These are phyloP conservation scores for Tubosaeta sp. DNA, from an alignment of 768 basidiomycete genomes.

Conservation along the genomic window DNA sequence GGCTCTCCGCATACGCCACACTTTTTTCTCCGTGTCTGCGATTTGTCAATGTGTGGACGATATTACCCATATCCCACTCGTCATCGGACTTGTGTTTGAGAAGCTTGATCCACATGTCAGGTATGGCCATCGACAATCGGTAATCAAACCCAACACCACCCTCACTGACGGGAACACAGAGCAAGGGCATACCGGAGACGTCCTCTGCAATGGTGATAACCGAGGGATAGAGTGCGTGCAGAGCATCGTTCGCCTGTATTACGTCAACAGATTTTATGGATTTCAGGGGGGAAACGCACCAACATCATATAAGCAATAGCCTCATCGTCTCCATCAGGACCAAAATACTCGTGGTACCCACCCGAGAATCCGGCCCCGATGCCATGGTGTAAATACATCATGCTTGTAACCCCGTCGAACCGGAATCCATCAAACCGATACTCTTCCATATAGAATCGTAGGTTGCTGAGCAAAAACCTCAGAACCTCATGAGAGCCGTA, in stretches of 20 bases:
- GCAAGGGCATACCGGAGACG: slow-evolving; percentile 97
- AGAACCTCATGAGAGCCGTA: slow-evolving; percentile 93
- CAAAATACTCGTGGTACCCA: slow-evolving; percentile 98
- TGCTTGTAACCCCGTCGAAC: slow-evolving; percentile 98
- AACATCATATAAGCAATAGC: slow-evolving; percentile 97
- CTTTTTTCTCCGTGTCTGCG: slow-evolving; percentile 87
- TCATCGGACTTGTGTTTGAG: slow-evolving; percentile 88
- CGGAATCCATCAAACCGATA: slow-evolving; percentile 97
- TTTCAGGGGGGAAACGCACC: slow-evolving; percentile 44
- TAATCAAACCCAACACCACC: slow-evolving; percentile 99
- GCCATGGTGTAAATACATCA: slow-evolving; percentile 99
- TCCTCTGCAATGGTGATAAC: slow-evolving; percentile 95
- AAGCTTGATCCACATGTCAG: slow-evolving; percentile 99
- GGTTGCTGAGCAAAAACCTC: slow-evolving; percentile 90
- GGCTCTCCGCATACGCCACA: slow-evolving; percentile 91
- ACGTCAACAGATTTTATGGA: slow-evolving; percentile 4
- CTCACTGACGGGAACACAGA: slow-evolving; percentile 69
- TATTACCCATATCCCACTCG: slow-evolving; percentile 83
- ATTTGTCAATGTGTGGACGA: slow-evolving; percentile 87
- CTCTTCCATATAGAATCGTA: slow-evolving; percentile 93
- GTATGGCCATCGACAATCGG: slow-evolving; percentile 95
- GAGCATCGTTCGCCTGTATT: slow-evolving; percentile 81
- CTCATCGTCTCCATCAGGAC: slow-evolving; percentile 76
- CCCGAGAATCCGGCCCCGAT: slow-evolving; percentile 98
- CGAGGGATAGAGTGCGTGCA: slow-evolving; percentile 77